These are phyloP conservation scores for Coffea eugenioides DNA, from an alignment of 257 asterid genomes.

Conservation along the genomic window DNA sequence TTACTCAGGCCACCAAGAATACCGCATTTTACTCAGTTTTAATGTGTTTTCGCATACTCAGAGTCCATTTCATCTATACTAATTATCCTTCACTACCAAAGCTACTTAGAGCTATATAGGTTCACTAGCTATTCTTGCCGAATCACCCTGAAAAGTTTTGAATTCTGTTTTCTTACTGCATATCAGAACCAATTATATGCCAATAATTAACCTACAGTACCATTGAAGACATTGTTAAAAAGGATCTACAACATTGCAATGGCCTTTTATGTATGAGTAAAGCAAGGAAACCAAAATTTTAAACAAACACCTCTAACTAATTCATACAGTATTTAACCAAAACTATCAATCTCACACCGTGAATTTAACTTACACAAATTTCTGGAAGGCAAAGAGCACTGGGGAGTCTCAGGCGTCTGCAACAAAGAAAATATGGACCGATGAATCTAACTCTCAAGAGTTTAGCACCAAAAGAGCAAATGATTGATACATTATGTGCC, in stretches of 20 bases:
- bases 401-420: conserved; percentile 78
- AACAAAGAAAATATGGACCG: conserved; percentile 21
- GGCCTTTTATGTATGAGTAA: neutral
- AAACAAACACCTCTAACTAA: neutral
- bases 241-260: neutral
- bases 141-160: neutral
- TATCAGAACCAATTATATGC: neutral
- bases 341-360: conserved; percentile 14
- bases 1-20: neutral
- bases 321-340: neutral
- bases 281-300: neutral
- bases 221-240: neutral
- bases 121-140: neutral
- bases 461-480: too few species aligned
- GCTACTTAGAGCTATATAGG: neutral
- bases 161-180: neutral
- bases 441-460: conserved; percentile 1
- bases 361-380: conserved; percentile 70
- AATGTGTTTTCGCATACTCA: neutral
- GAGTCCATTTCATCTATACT: neutral
- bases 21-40: neutral
- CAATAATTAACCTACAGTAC: neutral
- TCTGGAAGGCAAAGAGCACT: conserved; percentile 71
- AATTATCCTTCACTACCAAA: neutral
- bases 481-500: too few species aligned